Conservation (phyloP, 1,284 basidiomycete species). For the Boletus mariae region DNA sequence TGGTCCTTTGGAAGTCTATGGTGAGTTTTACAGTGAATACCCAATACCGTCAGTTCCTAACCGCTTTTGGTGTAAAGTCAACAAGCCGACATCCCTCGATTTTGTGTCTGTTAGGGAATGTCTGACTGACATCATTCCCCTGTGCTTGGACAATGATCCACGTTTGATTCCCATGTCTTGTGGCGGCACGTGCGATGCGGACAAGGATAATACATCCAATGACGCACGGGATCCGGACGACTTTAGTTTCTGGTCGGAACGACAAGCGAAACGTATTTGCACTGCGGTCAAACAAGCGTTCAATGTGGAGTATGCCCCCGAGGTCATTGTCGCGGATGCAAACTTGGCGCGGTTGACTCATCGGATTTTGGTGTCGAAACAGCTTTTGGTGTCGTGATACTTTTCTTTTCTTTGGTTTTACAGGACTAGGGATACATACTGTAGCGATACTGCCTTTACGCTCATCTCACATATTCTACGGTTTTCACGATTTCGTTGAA, state of each 20-base stretch:
- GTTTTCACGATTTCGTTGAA: neutral
- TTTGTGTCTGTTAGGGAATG: slow-evolving; percentile 63
- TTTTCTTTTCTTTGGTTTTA: neutral
- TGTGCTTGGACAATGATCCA: slow-evolving; percentile 85
- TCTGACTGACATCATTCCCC: slow-evolving; percentile 74
- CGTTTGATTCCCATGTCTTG: slow-evolving; percentile 77
- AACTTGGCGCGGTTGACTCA: slow-evolving; percentile 82
- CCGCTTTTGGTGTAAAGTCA: slow-evolving; percentile 44
- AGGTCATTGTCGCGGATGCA: slow-evolving; percentile 91
- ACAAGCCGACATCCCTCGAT: slow-evolving; percentile 58
- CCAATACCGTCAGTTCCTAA: neutral
- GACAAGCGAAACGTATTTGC: slow-evolving; percentile 86
- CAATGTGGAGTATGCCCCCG: slow-evolving; percentile 81
- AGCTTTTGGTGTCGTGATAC: slow-evolving; percentile 39
- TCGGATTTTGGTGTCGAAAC: slow-evolving; percentile 79
- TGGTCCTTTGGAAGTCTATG: slow-evolving; percentile 84
- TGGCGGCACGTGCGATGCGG: slow-evolving; percentile 35
- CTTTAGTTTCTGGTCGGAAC: slow-evolving; percentile 90
- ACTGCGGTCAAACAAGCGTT: slow-evolving; percentile 77
- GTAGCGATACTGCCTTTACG: neutral
- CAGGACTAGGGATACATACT: neutral
- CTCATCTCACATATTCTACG: neutral
- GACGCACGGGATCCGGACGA: slow-evolving; percentile 77
- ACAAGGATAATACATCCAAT: slow-evolving; percentile 9
- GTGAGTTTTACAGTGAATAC: slow-evolving; percentile 42